Conservation (phyloP, 371 early-diverging fungal genomes). For the Mucor indicus region DNA sequence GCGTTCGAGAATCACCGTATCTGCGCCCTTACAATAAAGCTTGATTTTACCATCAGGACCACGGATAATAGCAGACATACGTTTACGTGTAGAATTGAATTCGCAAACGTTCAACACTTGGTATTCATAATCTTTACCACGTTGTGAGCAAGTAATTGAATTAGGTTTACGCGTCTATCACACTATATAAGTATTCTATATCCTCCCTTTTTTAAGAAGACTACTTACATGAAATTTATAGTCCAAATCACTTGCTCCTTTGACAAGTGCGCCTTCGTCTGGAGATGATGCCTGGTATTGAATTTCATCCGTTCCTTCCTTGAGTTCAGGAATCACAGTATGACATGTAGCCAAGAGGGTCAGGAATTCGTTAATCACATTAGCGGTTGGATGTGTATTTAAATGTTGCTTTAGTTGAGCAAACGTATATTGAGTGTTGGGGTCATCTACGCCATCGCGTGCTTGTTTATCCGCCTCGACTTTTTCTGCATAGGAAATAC, state of each 20-base stretch:
- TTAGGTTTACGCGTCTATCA: constrained; percentile 81
- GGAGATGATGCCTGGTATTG: constrained; percentile 89
- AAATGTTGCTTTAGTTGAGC: constrained; percentile 63
- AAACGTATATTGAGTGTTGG: constrained; percentile 66
- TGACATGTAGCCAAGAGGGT: constrained; percentile 92
- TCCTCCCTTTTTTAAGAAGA: neutral
- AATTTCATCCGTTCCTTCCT: constrained; percentile 66
- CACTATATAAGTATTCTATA: neutral
- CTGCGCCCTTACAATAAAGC: constrained; percentile 98
- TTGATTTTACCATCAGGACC: constrained; percentile 88
- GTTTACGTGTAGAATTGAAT: constrained; percentile 96
- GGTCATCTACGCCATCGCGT: constrained; percentile 60
- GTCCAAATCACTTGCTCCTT: constrained; percentile 68
- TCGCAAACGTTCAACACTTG: constrained; percentile 94
- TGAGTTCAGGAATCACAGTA: constrained; percentile 92
- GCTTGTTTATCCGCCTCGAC: constrained; percentile 77
- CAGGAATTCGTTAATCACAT: constrained; percentile 72
- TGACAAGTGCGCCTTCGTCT: constrained; percentile 89
- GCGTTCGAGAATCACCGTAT: constrained; percentile 96
- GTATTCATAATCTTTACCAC: constrained; percentile 67
- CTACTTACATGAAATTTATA: constrained; percentile 56
- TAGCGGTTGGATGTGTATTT: constrained; percentile 58
- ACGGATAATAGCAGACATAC: constrained; percentile 95
- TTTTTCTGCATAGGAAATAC: constrained; percentile 72
- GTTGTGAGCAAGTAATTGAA: constrained; percentile 73